These are phyloP conservation scores for Rostrohypoxylon terebratum DNA, from an alignment of 495 filamentous ascomycete genomes.

Conservation along the genomic window DNA sequence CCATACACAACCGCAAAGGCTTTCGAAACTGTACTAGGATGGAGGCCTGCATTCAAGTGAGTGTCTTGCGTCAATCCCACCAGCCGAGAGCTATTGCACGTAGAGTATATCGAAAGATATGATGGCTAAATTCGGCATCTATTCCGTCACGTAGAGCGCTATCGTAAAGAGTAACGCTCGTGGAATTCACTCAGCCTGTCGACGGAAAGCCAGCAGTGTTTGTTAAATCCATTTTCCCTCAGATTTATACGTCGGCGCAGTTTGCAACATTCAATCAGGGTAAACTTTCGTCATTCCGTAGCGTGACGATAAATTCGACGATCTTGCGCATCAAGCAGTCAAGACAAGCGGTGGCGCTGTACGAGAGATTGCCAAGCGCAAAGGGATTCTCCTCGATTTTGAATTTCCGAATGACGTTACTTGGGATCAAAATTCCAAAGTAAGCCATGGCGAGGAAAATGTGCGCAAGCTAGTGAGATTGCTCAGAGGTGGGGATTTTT, in stretches of 20 bases:
- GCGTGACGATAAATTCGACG: background rate
- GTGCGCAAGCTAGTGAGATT: constrained; percentile 42
- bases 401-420: constrained; percentile 45
- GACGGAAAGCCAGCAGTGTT: background rate
- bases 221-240: background rate
- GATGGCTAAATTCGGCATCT: background rate
- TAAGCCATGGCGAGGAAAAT: constrained; percentile 51
- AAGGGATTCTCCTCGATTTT: background rate
- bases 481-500: constrained; percentile 50
- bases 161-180: background rate
- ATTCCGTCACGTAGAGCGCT: background rate
- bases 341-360: background rate
- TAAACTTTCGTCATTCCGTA: background rate
- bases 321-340: background rate
- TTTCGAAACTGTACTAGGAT: background rate
- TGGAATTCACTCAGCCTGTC: background rate
- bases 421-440: constrained; percentile 48
- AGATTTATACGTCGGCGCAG: background rate
- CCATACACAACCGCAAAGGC: background rate
- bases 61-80: background rate
- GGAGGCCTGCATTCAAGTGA: background rate
- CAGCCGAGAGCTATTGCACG: background rate
- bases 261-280: background rate
- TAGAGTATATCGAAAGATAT: background rate
- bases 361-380: background rate